Evolutionary conservation across 306 rosid genomes (phyloP), one percentile per base, ranked within the genome.

Genomic region (Casuarina glauca): DNA sequence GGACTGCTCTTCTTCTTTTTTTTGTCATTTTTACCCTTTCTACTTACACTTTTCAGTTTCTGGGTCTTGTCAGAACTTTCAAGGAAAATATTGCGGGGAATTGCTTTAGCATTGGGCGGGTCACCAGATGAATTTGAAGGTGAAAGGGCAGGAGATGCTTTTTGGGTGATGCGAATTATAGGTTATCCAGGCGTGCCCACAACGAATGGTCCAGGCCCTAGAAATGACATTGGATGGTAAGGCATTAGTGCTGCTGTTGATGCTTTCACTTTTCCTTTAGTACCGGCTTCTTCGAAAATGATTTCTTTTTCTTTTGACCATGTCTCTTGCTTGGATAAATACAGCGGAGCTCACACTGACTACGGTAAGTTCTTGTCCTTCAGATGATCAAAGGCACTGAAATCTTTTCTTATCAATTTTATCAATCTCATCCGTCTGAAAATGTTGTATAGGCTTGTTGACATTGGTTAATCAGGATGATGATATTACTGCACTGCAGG

Each of bases 261-360:
- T 77, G 70, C 70, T 63, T 70, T 11, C 69, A 41, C 52, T 55
- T 68, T 3, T 36, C 46, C 1, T 16, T 19, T 50, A 75, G 68
- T 63, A 41, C 51, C 78, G 39, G 63, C 26, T 77, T 60, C 87
- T 57, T 39, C 70, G 48, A 17, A 3, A 77, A 36, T 86, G 69
- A 81, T 80, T 41, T 73, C n/a, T 39, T 84, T 69, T 81, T 51
- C 53, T 74, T 78, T 76, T 72, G 70, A 67, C 68, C 77, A 13
- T 69, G 10, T 72, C 48, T 83, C 80, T 41, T n/a, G 10, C 3
- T 62, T 72, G 17, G 83, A 83, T 79, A 77, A 88, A 62, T 81
- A 46, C 86, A 91, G 97, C 60, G 98, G 98, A 82, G 91, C 98
- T 87, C 97, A 91, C 90, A 93, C 98, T 2, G 98, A 93, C 80